Evolutionary conservation across 106 monocot genomes (phyloP).

Genomic region (Cymbidium sinense): DNA sequence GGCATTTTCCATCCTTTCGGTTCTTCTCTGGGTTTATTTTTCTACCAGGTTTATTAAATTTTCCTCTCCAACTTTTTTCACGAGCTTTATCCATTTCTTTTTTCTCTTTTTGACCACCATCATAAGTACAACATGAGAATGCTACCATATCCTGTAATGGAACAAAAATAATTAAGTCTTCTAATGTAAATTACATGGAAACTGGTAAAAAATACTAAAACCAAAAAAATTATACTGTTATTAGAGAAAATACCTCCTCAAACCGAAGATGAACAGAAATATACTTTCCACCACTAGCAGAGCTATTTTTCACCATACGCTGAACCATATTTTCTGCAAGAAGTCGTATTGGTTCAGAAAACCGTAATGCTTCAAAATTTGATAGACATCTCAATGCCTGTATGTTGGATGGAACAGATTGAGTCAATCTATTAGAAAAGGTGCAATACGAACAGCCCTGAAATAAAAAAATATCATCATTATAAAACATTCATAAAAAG

Average conservation of each 20-base stretch:
- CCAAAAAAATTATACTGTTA: not conserved
- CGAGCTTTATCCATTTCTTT: conserved; percentile 89
- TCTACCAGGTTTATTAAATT: conserved; percentile 69
- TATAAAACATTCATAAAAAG: conserved; percentile 3
- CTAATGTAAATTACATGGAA: not conserved
- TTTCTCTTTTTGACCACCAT: conserved; percentile 78
- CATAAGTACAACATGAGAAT: conserved; percentile 91
- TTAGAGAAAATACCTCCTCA: conserved; percentile 64
- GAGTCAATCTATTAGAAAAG: conserved; percentile 98
- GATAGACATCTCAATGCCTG: conserved; percentile 82
- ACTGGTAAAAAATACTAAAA: not conserved
- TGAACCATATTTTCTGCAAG: conserved; percentile 90
- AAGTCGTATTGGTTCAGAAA: conserved; percentile 75
- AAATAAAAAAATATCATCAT: conserved; percentile 8
- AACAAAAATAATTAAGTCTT: conserved; percentile 3
- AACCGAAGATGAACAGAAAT: conserved; percentile 95
- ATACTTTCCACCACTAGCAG: conserved; percentile 69
- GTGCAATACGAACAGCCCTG: conserved; percentile 97
- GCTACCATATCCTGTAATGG: conserved; percentile 87
- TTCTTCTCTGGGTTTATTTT: conserved; percentile 58
- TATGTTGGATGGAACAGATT: conserved; percentile 65
- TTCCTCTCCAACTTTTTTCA: conserved; percentile 94
- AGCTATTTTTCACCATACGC: conserved; percentile 79
- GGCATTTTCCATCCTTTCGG: conserved; percentile 84
- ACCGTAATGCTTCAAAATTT: conserved; percentile 81